Percentiles rank a stretch among this genome's conserved stretches.
Evolutionary conservation across 2,329 filamentous ascomycete genomes (phyloP).

Genomic region (Camillea tinctor): DNA sequence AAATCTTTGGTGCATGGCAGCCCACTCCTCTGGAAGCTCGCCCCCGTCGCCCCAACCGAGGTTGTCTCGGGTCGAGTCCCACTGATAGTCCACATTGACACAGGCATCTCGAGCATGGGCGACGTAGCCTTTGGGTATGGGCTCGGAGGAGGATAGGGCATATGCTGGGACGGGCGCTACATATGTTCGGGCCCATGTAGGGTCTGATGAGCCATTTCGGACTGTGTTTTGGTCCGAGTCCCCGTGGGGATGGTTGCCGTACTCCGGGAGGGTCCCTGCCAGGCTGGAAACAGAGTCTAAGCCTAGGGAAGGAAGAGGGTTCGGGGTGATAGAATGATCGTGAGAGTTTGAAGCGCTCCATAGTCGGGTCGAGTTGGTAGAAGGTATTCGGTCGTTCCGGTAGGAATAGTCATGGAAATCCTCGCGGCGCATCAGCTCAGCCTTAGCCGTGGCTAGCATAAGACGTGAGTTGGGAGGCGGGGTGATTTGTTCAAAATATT

Average conservation of each 20-base stretch:
- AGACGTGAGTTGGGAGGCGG: conserved; percentile 81
- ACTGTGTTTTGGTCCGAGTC: conserved; percentile 5
- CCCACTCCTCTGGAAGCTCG: conserved; percentile 90
- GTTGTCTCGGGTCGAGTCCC: conserved; percentile 84
- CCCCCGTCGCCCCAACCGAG: conserved; percentile 86
- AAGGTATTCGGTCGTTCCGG: conserved; percentile 33
- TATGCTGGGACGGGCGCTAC: conserved; percentile 77
- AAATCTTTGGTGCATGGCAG: conserved; percentile 89
- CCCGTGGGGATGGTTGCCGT: conserved; percentile 11
- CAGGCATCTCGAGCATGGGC: conserved; percentile 87
- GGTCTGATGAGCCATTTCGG: conserved; percentile 10
- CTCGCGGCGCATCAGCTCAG: conserved; percentile 75
- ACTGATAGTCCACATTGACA: conserved; percentile 85
- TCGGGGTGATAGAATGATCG: conserved; percentile 24
- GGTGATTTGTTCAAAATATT: conserved; percentile 91
- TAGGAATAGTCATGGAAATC: conserved; percentile 57
- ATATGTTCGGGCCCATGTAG: conserved; percentile 49
- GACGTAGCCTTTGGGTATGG: conserved; percentile 85
- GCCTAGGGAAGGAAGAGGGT: conserved; percentile 10
- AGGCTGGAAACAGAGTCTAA: conserved; percentile 24
- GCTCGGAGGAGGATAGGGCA: conserved; percentile 74
- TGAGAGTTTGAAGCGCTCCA: conserved; percentile 34
- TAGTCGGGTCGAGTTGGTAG: conserved; percentile 35
- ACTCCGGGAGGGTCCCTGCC: conserved; percentile 16
- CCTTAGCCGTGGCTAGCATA: conserved; percentile 88